Evolutionary conservation across 2,329 filamentous ascomycete species (phyloP).

Genomic region (Monilinia laxa): DNA sequence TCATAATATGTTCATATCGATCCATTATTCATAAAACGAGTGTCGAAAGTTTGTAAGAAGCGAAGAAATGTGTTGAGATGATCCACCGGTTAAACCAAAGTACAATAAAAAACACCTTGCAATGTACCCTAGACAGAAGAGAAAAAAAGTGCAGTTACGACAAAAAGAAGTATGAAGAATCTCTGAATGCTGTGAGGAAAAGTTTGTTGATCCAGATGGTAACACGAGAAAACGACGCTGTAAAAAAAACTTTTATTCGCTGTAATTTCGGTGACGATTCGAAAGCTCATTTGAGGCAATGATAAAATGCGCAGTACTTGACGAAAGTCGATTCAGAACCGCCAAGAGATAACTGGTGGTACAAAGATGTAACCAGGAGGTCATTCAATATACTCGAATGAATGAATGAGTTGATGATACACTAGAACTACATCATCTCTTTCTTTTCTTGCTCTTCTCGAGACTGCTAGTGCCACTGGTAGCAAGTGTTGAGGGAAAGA

Average conservation of each 20-base stretch:
- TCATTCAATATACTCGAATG: slow-evolving; percentile 6
- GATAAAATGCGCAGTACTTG: not conserved
- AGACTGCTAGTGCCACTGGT: slow-evolving; percentile 40
- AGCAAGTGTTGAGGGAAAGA: slow-evolving; percentile 38
- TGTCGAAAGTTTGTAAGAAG: slow-evolving; percentile 9
- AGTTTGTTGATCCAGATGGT: slow-evolving; percentile 3
- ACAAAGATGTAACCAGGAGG: not conserved
- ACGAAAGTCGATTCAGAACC: not conserved
- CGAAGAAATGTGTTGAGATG: not conserved
- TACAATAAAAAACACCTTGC: slow-evolving; percentile 9
- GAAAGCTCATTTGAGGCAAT: not conserved
- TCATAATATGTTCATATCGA: slow-evolving; percentile 18
- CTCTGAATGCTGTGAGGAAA: slow-evolving; percentile 4
- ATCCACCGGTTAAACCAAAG: slow-evolving; percentile 15
- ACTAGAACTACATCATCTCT: slow-evolving; percentile 48
- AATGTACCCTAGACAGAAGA: slow-evolving; percentile 11
- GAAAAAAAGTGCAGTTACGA: not conserved
- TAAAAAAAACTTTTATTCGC: slow-evolving; percentile 12
- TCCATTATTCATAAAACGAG: slow-evolving; percentile 19
- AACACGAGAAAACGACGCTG: slow-evolving; percentile 4
- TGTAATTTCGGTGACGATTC: not conserved
- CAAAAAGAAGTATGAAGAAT: slow-evolving; percentile 11
- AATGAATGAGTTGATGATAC: slow-evolving; percentile 1
- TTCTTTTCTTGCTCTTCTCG: slow-evolving; percentile 69
- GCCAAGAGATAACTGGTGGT: slow-evolving; percentile 3